Conservation (phyloP, 352 stramenopile genomes). For the Thraustotheca clavata region DNA sequence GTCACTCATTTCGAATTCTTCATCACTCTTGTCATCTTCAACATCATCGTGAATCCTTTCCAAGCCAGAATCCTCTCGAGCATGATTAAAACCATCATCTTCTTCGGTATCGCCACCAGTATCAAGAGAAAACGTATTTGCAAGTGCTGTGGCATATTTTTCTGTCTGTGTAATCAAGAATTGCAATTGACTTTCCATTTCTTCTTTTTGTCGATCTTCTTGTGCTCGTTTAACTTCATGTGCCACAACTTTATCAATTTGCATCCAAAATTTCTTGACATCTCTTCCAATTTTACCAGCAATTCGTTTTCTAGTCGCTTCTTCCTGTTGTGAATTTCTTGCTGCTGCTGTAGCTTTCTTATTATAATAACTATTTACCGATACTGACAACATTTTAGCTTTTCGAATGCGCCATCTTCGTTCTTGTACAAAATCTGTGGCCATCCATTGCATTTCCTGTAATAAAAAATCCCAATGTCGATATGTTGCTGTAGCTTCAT, state of each 20-base stretch:
- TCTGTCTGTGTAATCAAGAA: constrained; percentile 96
- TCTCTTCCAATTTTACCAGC: constrained; percentile 77
- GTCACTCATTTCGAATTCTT: constrained; percentile 25
- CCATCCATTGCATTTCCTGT: constrained; percentile 90
- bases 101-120: no score
- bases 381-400: constrained; percentile 60
- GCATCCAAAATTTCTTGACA: constrained; percentile 93
- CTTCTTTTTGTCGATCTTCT: constrained; percentile 70
- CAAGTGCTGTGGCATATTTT: constrained; percentile 87
- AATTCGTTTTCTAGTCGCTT: constrained; percentile 37
- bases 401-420: constrained; percentile 74
- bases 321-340: constrained; percentile 30
- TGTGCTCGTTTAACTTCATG: constrained; percentile 95
- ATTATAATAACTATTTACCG: constrained; percentile 46
- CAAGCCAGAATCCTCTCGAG: no score
- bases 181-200: constrained; percentile 96
- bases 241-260: constrained; percentile 97
- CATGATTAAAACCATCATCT: no score
- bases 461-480: constrained; percentile 68
- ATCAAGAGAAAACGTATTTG: constrained; percentile 44
- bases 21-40: constrained; percentile 27
- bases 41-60: no score
- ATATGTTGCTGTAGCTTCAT: neutral
- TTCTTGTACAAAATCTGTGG: constrained; percentile 88
- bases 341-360: constrained; percentile 32